Evolutionary conservation across 2,329 filamentous ascomycete genomes (phyloP).

Genomic region (Magnaporthales sp.): DNA sequence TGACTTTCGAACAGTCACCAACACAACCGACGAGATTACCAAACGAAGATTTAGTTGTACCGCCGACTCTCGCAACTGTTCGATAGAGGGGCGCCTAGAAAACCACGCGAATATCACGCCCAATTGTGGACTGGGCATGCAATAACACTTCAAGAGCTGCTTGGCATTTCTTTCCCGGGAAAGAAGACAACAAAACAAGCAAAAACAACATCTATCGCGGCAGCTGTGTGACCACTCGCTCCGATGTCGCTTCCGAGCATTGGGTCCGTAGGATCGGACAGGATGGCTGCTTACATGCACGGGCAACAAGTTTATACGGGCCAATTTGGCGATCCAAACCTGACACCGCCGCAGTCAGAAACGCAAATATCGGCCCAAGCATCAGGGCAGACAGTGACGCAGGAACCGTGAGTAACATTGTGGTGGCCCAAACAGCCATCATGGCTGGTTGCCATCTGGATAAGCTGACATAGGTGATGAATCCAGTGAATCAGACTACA

Average conservation of each 20-base stretch:
- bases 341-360: background rate
- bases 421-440: background rate
- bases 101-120: background rate
- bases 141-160: background rate
- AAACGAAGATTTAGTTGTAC: background rate
- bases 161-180: background rate
- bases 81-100: background rate
- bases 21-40: background rate
- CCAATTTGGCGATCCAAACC: background rate
- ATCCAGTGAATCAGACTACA: slow-evolving; percentile 14
- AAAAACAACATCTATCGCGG: background rate
- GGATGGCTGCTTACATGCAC: background rate
- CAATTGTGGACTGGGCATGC: background rate
- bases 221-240: background rate
- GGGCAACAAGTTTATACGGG: background rate
- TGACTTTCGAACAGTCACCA: background rate
- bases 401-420: background rate
- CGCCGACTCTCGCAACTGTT: background rate
- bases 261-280: background rate
- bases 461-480: background rate
- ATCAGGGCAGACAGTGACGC: background rate
- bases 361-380: background rate
- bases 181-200: background rate
- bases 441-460: background rate
- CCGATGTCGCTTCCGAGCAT: background rate